Base-by-base conservation (phyloP, 2,329 filamentous ascomycete species). In the Scopulariopsis brevicaulis region DNA sequence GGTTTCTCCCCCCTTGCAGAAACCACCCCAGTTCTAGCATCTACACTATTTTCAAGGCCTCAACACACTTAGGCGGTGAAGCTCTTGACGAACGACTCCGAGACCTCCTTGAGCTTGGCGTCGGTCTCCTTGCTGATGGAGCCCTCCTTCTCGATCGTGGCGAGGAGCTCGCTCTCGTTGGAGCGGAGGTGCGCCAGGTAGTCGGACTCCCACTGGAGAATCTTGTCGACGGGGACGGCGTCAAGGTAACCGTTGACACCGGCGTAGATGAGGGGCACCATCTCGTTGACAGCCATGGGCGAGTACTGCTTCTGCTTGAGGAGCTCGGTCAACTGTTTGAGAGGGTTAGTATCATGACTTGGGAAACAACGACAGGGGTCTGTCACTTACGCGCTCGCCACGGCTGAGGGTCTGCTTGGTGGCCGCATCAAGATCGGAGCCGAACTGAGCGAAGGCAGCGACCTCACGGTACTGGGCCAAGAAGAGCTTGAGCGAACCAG, bases 401-500 rank as follows among this genome's bases (percentile, higher is more conserved):
- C 94, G 92, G 82, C 74, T 86, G 67, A 99, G 87, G 63, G 93
- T 97, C 83, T 97, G 94, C 87, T 96, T 97, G 77, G 94, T 99
- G 67, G 94, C 85, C 69, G 94, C 94, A 81, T 99, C 94, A 68
- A 99, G 83, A 84, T 99, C 94, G 73, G 94, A 99, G 87, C 94
- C 94, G 85, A 99, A 99, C 81, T 99, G 94, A 69, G 94, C 93
- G 80, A 99, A 99, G 69, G 94, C 94, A 71, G 94, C 94, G 64
- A 99, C 94, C 80, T 99, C 94, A 94, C 94, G 94, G 86, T 99
- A 99, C 83, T 99, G 94, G 70, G 94, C 94, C 89, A 99, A 90
- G 91, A 97, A 99, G 69, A 99, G 91, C 87, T 99, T 99, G 73
- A 99, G 84, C 68, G 93, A 97, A 85, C 94, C 94, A 72, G 94